Conservation (phyloP, 75 land plant species). For the Selaginella tamariscina region DNA sequence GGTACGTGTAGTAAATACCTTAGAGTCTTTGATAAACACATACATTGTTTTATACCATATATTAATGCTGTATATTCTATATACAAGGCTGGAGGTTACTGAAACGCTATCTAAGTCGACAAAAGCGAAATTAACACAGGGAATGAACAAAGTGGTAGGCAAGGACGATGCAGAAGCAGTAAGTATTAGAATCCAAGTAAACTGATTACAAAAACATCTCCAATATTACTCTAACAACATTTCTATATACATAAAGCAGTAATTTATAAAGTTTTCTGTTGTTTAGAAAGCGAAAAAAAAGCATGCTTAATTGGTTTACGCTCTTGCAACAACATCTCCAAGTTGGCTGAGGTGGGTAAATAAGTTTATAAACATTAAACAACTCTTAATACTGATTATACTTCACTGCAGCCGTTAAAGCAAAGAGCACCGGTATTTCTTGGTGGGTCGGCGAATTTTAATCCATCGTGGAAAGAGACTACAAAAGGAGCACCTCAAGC, state of each 20-base stretch:
- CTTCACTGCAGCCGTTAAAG: slow-evolving; percentile 64
- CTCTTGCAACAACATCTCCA: background rate
- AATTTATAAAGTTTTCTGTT: too few relatives aligned
- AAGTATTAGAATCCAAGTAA: background rate
- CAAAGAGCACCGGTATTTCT: slow-evolving; percentile 71
- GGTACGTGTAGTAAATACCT: slow-evolving; percentile 30
- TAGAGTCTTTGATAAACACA: too few relatives aligned
- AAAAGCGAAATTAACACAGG: slow-evolving; percentile 81
- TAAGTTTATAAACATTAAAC: background rate
- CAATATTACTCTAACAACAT: too few relatives aligned
- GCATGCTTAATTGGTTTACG: slow-evolving; percentile 42
- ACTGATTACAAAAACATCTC: background rate
- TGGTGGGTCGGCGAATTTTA: slow-evolving; percentile 55
- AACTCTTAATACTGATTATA: background rate
- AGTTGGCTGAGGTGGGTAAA: slow-evolving; percentile 34
- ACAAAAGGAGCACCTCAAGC: slow-evolving; percentile 29
- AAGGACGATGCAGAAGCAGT: background rate
- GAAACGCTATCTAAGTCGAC: slow-evolving; percentile 60
- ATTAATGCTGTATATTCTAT: background rate
- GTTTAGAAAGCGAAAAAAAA: slow-evolving; percentile 64
- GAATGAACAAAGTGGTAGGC: slow-evolving; percentile 48
- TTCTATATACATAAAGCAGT: too few relatives aligned
- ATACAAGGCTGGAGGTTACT: slow-evolving; percentile 44
- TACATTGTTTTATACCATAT: background rate
- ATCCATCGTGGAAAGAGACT: slow-evolving; percentile 77